These are phyloP conservation scores for Basipetospora chlamydospora DNA, from an alignment of 2,329 filamentous ascomycete species.

Conservation along the genomic window DNA sequence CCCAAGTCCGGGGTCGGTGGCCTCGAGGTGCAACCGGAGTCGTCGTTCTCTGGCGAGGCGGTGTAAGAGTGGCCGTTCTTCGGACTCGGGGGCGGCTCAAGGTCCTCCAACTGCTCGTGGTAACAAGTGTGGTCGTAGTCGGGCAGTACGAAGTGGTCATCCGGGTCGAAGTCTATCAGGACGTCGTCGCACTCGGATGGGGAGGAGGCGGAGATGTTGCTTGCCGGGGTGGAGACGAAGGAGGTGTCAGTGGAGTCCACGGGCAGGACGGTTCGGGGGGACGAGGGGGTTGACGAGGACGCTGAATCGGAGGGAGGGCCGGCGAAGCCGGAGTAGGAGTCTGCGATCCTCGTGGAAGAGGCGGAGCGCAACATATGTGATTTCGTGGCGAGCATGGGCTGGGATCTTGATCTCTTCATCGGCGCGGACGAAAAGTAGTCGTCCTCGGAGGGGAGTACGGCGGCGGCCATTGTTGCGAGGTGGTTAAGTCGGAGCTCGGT, in stretches of 20 bases:
- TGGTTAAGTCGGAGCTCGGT: too few species aligned
- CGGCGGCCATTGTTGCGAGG: too few species aligned
- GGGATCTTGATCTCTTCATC: constrained; percentile 45
- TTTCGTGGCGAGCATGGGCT: constrained; percentile 37
- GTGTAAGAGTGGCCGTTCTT: constrained; percentile 34
- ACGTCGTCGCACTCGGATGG: constrained; percentile 41
- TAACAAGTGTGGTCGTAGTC: constrained; percentile 32
- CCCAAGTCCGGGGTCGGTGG: constrained; percentile 41
- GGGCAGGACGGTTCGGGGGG: constrained; percentile 32
- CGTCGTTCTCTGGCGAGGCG: constrained; percentile 38
- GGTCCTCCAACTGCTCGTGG: constrained; percentile 29
- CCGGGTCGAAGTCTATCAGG: constrained; percentile 26
- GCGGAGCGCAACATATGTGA: constrained; percentile 28
- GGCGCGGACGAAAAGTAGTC: constrained; percentile 30
- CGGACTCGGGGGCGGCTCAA: constrained; percentile 37
- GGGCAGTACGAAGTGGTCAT: constrained; percentile 32
- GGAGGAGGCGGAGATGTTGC: constrained; percentile 46
- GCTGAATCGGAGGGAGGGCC: constrained; percentile 30
- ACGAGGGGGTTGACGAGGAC: constrained; percentile 40
- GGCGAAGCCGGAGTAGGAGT: constrained; percentile 28
- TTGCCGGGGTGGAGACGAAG: constrained; percentile 47
- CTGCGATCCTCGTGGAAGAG: constrained; percentile 29
- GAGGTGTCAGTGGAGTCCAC: constrained; percentile 41
- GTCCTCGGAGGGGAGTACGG: constrained; percentile 43
- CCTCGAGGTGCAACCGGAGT: constrained; percentile 33